These are phyloP conservation scores for Umbilicus rupestris DNA, from an alignment of 164 flowering plant species.

Conservation along the genomic window DNA sequence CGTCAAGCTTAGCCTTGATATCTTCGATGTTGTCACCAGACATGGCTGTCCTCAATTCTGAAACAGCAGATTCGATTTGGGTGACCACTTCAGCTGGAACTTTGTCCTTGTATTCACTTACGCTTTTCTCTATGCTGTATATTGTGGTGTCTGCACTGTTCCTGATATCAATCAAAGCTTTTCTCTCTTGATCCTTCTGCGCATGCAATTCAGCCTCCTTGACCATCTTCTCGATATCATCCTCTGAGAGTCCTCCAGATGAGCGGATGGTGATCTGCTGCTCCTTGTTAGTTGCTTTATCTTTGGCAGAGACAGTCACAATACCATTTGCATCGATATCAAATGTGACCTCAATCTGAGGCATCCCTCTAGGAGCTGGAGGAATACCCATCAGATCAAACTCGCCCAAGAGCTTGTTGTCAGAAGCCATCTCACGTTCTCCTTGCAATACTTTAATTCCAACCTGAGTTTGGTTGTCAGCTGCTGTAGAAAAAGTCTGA, in stretches of 20 bases:
- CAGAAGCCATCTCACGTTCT: slow-evolving; percentile 26
- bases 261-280: slow-evolving; percentile 28
- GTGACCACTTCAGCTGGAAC: slow-evolving; percentile 18
- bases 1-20: slow-evolving; percentile 24
- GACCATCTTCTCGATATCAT: slow-evolving; percentile 22
- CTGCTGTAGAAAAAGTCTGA: slow-evolving; percentile 30
- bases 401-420: slow-evolving; percentile 26
- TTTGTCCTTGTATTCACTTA: slow-evolving; percentile 22
- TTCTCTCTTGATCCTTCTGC: slow-evolving; percentile 24
- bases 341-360: slow-evolving; percentile 25
- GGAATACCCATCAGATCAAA: slow-evolving; percentile 28
- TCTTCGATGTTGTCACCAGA: slow-evolving; percentile 22
- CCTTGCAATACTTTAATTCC: slow-evolving; percentile 25
- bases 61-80: slow-evolving; percentile 22
- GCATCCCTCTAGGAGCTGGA: slow-evolving; percentile 27
- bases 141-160: slow-evolving; percentile 26
- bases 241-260: slow-evolving; percentile 29
- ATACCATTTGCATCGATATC: slow-evolving; percentile 34
- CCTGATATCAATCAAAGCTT: slow-evolving; percentile 21
- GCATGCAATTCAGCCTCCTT: slow-evolving; percentile 26
- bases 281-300: slow-evolving; percentile 23
- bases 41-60: slow-evolving; percentile 22
- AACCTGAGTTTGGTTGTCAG: slow-evolving; percentile 31
- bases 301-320: slow-evolving; percentile 27
- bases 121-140: slow-evolving; percentile 25